phyloP scores from a whole-genome alignment of 352 stramenopile genomes.

The Pythium sukuiense region DNA sequence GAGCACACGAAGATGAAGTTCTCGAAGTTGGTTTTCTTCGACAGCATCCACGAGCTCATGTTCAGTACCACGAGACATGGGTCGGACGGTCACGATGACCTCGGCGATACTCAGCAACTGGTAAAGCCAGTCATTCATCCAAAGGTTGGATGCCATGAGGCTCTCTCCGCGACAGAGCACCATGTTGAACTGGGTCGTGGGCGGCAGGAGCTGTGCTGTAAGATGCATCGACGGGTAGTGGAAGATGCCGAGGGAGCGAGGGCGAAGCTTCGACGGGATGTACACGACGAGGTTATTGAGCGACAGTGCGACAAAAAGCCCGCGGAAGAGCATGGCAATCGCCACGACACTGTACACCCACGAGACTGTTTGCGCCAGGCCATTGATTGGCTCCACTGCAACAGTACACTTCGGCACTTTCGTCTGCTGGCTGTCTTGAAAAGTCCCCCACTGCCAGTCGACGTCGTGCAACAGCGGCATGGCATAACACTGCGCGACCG shows the following conservation, averaged over 20 bases:
- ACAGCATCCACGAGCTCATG: slow-evolving; percentile 37
- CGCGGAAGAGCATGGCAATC: slow-evolving; percentile 18
- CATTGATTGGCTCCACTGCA: background rate
- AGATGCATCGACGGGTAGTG: slow-evolving; percentile 19
- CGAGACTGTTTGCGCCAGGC: background rate
- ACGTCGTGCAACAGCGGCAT: background rate
- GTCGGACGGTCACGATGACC: slow-evolving; percentile 31
- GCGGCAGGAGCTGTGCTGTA: slow-evolving; percentile 2
- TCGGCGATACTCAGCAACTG: slow-evolving; percentile 40
- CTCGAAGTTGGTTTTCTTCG: slow-evolving; percentile 25
- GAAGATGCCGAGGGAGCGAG: slow-evolving; percentile 3
- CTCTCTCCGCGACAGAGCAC: slow-evolving; percentile 10
- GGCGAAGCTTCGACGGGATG: slow-evolving; percentile 8
- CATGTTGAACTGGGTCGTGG: slow-evolving; percentile 30
- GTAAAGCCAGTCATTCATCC: slow-evolving; percentile 52
- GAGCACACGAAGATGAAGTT: slow-evolving; percentile 43
- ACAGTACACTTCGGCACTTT: slow-evolving; percentile 4
- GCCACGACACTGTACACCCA: slow-evolving; percentile 10
- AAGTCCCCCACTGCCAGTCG: slow-evolving; percentile 13
- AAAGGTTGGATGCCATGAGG: slow-evolving; percentile 39
- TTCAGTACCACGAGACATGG: slow-evolving; percentile 37
- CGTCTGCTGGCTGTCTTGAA: background rate
- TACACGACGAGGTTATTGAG: slow-evolving; percentile 13
- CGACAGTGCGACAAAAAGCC: slow-evolving; percentile 8
- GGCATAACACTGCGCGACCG: slow-evolving; percentile 11